phyloP scores from a whole-genome alignment of 1,139 yeast species.

The Williopsis jadinii region DNA sequence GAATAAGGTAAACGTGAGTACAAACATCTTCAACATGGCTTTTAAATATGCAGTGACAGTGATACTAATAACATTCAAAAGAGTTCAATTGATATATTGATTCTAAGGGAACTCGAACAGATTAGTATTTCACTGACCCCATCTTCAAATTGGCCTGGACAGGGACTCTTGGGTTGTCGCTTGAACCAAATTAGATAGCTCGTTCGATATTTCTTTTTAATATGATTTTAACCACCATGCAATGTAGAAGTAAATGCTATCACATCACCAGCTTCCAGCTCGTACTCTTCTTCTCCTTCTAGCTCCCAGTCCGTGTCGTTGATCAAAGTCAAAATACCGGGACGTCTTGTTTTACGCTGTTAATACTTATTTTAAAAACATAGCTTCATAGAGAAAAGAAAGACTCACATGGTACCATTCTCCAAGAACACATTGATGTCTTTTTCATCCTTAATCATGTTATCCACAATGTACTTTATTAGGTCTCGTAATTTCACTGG shows the following conservation, averaged over 20 bases:
- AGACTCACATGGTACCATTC: constrained; percentile 42
- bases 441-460: constrained; percentile 52
- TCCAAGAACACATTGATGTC: constrained; percentile 74
- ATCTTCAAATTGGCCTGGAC: constrained; percentile 56
- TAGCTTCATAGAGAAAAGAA: neutral
- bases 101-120: constrained; percentile 3
- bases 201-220: neutral
- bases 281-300: constrained; percentile 81
- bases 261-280: constrained; percentile 66
- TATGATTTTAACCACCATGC: constrained; percentile 65
- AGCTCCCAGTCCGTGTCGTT: constrained; percentile 98
- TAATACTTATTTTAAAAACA: neutral
- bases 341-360: constrained; percentile 36
- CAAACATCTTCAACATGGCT: no score
- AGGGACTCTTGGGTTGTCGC: constrained; percentile 70
- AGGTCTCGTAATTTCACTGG: constrained; percentile 26
- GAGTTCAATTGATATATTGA: constrained; percentile 1
- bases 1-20: constrained; percentile 6
- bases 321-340: constrained; percentile 85
- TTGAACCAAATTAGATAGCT: constrained; percentile 4
- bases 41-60: neutral
- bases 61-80: neutral
- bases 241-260: constrained; percentile 87
- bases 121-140: constrained; percentile 37
- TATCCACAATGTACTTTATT: constrained; percentile 45